A percentile compares a stretch with the other conserved stretches of the same genome.
phyloP scores from a whole-genome alignment of 1,284 basidiomycete genomes.

The Stygiomarasmius scandens region DNA sequence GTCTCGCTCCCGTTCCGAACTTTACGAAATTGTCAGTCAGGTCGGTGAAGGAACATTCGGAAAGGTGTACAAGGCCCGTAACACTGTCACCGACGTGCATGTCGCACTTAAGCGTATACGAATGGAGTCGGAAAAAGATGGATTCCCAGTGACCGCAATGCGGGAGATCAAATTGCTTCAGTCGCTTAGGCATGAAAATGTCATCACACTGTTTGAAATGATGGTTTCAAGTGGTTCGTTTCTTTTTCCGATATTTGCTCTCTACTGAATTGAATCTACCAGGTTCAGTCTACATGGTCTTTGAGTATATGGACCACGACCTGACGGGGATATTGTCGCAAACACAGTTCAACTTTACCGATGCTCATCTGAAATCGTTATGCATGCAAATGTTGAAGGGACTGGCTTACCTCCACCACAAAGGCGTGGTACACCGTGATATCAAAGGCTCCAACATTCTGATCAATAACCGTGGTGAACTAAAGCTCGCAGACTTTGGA shows the following conservation, averaged over 20 bases:
- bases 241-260: slow-evolving; percentile 10
- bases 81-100: slow-evolving; percentile 71
- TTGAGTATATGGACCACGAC: slow-evolving; percentile 99
- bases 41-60: slow-evolving; percentile 99
- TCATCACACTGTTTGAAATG: slow-evolving; percentile 94
- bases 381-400: slow-evolving; percentile 94
- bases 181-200: slow-evolving; percentile 86
- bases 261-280: slow-evolving; percentile 12
- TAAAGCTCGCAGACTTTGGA: slow-evolving; percentile 98
- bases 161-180: slow-evolving; percentile 98
- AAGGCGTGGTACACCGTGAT: slow-evolving; percentile 95
- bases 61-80: slow-evolving; percentile 97
- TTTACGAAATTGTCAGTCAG: slow-evolving; percentile 90
- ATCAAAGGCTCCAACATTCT: slow-evolving; percentile 99
- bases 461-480: slow-evolving; percentile 89
- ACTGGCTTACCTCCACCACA: slow-evolving; percentile 91
- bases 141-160: slow-evolving; percentile 99
- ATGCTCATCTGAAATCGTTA: slow-evolving; percentile 92
- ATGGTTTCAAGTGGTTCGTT: slow-evolving; percentile 90
- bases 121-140: slow-evolving; percentile 97
- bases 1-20: slow-evolving; percentile 45
- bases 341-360: slow-evolving; percentile 81
- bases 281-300: slow-evolving; percentile 99
- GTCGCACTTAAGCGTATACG: slow-evolving; percentile 97
- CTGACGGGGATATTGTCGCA: slow-evolving; percentile 94